Evolutionary conservation across 2,329 filamentous ascomycete genomes (phyloP).

Genomic region (Lachnellula arida): DNA sequence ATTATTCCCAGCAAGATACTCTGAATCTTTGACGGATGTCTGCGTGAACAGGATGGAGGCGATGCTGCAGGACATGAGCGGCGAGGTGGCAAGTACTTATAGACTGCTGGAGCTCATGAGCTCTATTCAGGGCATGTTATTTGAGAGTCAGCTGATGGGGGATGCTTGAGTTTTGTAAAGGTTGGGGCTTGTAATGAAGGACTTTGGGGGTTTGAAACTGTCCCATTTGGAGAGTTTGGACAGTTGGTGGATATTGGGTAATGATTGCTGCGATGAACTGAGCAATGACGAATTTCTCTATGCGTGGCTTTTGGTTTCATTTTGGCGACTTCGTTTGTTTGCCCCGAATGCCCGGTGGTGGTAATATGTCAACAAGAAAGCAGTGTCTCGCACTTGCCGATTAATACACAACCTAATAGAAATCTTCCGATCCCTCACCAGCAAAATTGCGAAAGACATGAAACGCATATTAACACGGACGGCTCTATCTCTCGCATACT

Average conservation of each 20-base stretch:
- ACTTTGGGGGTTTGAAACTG: background rate
- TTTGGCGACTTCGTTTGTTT: no score
- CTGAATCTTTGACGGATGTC: background rate
- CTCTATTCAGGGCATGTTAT: background rate
- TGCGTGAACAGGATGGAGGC: slow-evolving; percentile 6
- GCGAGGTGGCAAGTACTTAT: background rate
- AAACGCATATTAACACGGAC: no score
- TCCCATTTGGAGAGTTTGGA: background rate
- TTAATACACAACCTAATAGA: no score
- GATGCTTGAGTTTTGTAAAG: background rate
- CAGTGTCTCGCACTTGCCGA: no score
- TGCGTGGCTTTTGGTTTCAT: no score
- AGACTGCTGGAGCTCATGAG: background rate
- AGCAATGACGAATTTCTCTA: background rate
- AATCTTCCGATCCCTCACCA: no score
- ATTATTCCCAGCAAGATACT: slow-evolving; percentile 14
- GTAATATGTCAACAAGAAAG: no score
- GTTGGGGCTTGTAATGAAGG: background rate
- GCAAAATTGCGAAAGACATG: no score
- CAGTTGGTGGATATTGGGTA: background rate
- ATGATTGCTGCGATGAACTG: background rate
- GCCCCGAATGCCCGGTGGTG: no score
- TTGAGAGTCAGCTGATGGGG: background rate
- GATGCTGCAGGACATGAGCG: background rate
- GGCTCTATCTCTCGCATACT: no score